Percentiles rank a stretch among this genome's conserved stretches.
Conservation (phyloP, 129 eudicot species). For the Silybum marianum region DNA sequence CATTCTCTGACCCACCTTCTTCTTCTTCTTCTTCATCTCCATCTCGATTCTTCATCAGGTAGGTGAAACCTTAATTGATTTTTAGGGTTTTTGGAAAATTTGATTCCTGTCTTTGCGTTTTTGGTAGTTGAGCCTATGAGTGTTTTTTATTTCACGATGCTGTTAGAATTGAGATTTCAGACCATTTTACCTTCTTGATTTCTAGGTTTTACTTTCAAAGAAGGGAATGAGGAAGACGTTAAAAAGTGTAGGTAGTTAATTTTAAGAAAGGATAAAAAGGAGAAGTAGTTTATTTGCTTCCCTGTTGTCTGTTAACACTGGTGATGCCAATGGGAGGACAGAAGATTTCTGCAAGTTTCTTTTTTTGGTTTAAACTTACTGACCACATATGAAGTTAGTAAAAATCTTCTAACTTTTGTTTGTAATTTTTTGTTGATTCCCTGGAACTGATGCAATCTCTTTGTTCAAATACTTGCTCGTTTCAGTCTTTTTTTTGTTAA, state of each 20-base stretch:
- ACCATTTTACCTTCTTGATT: too few species aligned
- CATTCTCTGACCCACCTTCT: too few species aligned
- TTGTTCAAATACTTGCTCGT: not conserved
- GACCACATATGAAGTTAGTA: constrained; percentile 28
- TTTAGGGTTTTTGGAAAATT: too few species aligned
- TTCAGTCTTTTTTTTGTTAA: not conserved
- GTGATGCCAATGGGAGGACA: constrained; percentile 10
- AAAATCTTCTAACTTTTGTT: constrained; percentile 22
- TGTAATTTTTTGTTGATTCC: constrained; percentile 43
- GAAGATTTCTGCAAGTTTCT: not conserved
- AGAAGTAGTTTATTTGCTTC: constrained; percentile 38
- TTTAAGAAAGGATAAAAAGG: constrained; percentile 31
- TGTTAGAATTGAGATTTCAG: too few species aligned
- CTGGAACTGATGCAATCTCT: constrained; percentile 23
- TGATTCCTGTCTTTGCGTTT: too few species aligned
- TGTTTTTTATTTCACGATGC: too few species aligned
- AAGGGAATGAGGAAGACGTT: constrained; percentile 39
- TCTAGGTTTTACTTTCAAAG: not conserved
- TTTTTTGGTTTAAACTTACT: not conserved
- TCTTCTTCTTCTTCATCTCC: too few species aligned
- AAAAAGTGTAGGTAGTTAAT: not conserved
- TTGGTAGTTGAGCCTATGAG: too few species aligned
- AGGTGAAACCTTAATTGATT: too few species aligned
- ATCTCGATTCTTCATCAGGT: too few species aligned
- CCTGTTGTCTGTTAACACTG: constrained; percentile 30